These are phyloP conservation scores for Schoenoplectus triqueter DNA, from an alignment of 202 grass and related monocot species.

Conservation along the genomic window DNA sequence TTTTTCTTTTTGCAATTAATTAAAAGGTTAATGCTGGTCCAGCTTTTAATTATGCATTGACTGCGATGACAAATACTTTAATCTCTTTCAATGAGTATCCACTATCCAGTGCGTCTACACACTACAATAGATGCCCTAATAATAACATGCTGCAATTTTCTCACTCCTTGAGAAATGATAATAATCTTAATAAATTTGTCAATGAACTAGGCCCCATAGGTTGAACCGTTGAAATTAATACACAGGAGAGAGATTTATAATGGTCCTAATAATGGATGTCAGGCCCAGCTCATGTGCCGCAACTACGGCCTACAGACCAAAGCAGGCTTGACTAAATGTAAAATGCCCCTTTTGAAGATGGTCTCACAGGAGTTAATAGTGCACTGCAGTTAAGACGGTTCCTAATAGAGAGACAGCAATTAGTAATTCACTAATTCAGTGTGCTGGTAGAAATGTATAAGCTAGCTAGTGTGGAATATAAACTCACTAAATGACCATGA, in stretches of 20 bases:
- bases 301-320: constrained; percentile 23
- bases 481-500: too few species aligned
- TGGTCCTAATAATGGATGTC: not conserved
- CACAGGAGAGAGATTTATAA: constrained; percentile 22
- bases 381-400: not conserved
- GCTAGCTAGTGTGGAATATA: too few species aligned
- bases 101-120: constrained; percentile 20
- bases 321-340: constrained; percentile 11
- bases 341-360: not conserved
- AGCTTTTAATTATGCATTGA: constrained; percentile 12
- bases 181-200: too few species aligned
- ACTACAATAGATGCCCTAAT: not conserved
- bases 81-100: constrained; percentile 39
- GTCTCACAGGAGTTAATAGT: not conserved
- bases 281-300: constrained; percentile 5
- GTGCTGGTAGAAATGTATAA: too few species aligned
- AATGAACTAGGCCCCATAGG: constrained; percentile 22
- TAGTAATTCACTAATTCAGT: not conserved
- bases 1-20: constrained; percentile 47
- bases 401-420: constrained; percentile 32
- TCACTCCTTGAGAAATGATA: not conserved
- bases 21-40: constrained; percentile 44
- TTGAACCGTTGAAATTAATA: constrained; percentile 13
- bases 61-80: not conserved
- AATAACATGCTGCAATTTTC: not conserved